These are phyloP conservation scores for Aureobasidium subglaciale DNA, from an alignment of 2,329 filamentous ascomycete species.

Conservation along the genomic window DNA sequence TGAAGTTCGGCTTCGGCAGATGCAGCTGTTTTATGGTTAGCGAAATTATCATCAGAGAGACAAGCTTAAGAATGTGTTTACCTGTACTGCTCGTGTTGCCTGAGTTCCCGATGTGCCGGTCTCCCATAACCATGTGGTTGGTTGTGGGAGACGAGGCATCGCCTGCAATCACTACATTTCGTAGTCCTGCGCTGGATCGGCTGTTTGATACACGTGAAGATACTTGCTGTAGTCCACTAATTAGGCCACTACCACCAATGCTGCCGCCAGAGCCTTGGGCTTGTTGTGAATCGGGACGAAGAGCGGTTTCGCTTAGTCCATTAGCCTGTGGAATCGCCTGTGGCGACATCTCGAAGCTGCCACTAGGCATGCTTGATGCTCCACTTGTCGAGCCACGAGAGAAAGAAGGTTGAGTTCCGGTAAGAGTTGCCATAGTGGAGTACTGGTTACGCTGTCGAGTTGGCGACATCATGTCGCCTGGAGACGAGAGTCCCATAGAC, in stretches of 20 bases:
- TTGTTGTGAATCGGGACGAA: background rate
- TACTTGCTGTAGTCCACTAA: background rate
- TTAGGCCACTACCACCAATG: background rate
- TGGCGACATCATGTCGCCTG: conserved; percentile 9
- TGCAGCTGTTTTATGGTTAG: background rate
- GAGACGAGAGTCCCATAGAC: background rate
- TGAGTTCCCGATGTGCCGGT: background rate
- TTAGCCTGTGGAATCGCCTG: background rate
- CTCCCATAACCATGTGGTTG: background rate
- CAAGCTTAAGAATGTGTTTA: background rate
- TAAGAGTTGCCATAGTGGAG: conserved; percentile 3
- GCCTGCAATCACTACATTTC: background rate
- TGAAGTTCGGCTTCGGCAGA: background rate
- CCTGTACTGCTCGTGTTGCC: background rate
- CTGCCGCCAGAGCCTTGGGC: background rate
- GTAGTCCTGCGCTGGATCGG: background rate
- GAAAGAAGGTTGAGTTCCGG: background rate
- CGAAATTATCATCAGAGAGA: background rate
- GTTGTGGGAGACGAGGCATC: background rate
- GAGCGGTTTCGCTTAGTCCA: background rate
- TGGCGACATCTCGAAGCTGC: background rate
- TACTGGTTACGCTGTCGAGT: background rate
- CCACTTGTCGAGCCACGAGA: background rate
- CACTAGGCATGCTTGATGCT: background rate
- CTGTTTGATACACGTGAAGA: background rate